Percentiles rank a stretch among this genome's conserved stretches.
These are phyloP conservation scores for Gracilaria gracilis DNA, from an alignment of 23 red algal genomes.

Conservation along the genomic window DNA sequence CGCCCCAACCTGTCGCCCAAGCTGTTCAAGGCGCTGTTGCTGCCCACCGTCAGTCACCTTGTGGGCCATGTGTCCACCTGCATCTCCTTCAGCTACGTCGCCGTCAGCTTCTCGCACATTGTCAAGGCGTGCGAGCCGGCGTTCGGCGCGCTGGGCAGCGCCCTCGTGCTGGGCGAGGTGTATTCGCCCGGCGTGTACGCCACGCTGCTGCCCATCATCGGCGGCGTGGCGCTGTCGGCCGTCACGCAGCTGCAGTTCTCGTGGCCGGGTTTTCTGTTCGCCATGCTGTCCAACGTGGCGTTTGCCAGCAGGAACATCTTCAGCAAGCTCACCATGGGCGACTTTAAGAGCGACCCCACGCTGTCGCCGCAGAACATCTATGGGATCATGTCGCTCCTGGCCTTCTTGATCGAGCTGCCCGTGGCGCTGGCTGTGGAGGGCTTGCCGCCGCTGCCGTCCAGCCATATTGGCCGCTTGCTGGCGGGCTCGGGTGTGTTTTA, in stretches of 20 bases:
- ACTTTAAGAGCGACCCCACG: constrained; percentile 83
- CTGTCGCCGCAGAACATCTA: constrained; percentile 85
- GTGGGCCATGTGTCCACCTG: constrained; percentile 88
- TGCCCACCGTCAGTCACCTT: constrained; percentile 78
- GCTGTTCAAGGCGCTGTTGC: constrained; percentile 81
- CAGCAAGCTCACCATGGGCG: constrained; percentile 89
- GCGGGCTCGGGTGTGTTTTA: constrained; percentile 82
- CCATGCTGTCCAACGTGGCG: constrained; percentile 94
- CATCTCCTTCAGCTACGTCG: constrained; percentile 93
- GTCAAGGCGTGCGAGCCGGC: constrained; percentile 96
- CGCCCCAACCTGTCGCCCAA: constrained; percentile 77
- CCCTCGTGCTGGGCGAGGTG: constrained; percentile 81
- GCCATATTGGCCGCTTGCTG: constrained; percentile 42
- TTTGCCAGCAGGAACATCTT: constrained; percentile 93
- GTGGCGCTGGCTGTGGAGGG: constrained; percentile 81
- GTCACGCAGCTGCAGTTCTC: constrained; percentile 89
- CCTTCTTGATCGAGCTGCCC: constrained; percentile 83
- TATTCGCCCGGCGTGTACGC: constrained; percentile 82
- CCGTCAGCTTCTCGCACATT: constrained; percentile 96
- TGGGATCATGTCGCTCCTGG: constrained; percentile 80
- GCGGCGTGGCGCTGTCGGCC: constrained; percentile 88
- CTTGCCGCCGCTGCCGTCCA: constrained; percentile 54
- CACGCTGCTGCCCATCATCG: constrained; percentile 86
- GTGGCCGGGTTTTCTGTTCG: constrained; percentile 92
- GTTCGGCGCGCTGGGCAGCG: constrained; percentile 77